Evolutionary conservation across 495 filamentous ascomycete genomes (phyloP).

Genomic region (Penicillium waksmanii): DNA sequence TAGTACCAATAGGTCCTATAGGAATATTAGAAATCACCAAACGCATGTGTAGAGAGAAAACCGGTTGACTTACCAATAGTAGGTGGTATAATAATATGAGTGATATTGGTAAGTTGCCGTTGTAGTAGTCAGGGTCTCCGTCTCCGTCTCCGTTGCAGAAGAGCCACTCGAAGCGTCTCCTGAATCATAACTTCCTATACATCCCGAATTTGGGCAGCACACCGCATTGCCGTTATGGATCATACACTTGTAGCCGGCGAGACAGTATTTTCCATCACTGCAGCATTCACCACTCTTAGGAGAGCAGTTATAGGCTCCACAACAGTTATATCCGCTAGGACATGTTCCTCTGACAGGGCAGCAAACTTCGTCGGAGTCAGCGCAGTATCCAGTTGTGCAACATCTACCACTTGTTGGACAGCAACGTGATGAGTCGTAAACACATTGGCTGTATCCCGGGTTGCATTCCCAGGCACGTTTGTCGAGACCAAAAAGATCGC

Average conservation of each 20-base stretch:
- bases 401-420: constrained; percentile 16
- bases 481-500: constrained; percentile 12
- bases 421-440: constrained; percentile 17
- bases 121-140: constrained; percentile 5
- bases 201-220: constrained; percentile 25
- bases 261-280: constrained; percentile 24
- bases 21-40: not conserved
- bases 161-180: constrained; percentile 4
- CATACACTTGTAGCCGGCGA: constrained; percentile 21
- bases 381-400: constrained; percentile 26
- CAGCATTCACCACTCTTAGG: constrained; percentile 26
- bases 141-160: constrained; percentile 2
- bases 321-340: constrained; percentile 24
- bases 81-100: constrained; percentile 26
- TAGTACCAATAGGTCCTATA: constrained; percentile 29
- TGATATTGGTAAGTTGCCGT: constrained; percentile 6
- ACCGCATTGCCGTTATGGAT: constrained; percentile 14
- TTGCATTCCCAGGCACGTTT: constrained; percentile 10
- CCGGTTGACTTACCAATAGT: constrained; percentile 23
- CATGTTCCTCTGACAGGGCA: constrained; percentile 25
- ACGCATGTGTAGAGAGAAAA: not conserved
- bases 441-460: constrained; percentile 20
- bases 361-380: constrained; percentile 16
- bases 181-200: constrained; percentile 15
- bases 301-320: constrained; percentile 20